These are phyloP conservation scores for Lachnellula willkommii DNA, from an alignment of 2,329 filamentous ascomycete genomes.

Conservation along the genomic window DNA sequence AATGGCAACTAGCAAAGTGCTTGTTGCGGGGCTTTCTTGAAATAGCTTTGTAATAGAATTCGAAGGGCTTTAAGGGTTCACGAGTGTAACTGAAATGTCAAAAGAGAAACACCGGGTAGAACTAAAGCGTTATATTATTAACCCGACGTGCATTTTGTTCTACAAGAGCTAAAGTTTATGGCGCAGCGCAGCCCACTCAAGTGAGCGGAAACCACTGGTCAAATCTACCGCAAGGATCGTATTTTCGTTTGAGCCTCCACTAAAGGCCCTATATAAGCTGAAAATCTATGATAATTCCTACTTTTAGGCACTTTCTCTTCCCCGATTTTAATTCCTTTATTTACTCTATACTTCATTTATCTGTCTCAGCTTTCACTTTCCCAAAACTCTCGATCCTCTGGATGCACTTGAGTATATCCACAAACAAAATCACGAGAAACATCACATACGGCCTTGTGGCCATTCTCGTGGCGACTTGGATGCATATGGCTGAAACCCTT, in stretches of 20 bases:
- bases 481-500: not conserved
- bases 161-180: not conserved
- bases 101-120: no score
- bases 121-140: not conserved
- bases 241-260: not conserved
- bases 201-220: not conserved
- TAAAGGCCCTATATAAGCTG: no score
- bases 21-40: not conserved
- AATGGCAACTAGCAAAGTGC: not conserved
- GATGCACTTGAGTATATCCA: not conserved
- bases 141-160: not conserved
- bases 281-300: no score
- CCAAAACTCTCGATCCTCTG: not conserved
- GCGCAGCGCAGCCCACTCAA: not conserved
- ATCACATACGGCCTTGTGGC: not conserved
- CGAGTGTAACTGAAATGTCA: no score
- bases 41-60: not conserved
- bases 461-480: not conserved
- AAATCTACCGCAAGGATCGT: not conserved
- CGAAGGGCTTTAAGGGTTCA: not conserved
- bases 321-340: no score
- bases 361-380: not conserved
- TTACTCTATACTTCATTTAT: no score
- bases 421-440: not conserved
- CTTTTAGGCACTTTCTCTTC: no score